These are phyloP conservation scores for Ascochyta koolunga DNA, from an alignment of 2,329 filamentous ascomycete genomes.

Conservation along the genomic window DNA sequence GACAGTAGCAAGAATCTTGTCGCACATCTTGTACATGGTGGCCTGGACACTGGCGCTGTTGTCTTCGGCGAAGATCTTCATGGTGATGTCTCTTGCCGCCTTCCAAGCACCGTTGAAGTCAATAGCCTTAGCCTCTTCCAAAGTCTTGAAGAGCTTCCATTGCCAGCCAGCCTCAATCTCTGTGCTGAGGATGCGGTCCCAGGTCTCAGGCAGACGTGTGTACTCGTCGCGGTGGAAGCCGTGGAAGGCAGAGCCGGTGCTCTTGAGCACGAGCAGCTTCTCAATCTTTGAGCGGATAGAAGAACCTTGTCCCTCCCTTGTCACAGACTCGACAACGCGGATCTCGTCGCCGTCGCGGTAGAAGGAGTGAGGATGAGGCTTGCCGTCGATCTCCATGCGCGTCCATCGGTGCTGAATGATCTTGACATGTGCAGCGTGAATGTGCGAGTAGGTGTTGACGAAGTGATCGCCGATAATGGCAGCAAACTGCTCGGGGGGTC, in stretches of 20 bases:
- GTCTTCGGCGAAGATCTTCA: slow-evolving; percentile 89
- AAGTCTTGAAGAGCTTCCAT: slow-evolving; percentile 73
- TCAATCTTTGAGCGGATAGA: slow-evolving; percentile 77
- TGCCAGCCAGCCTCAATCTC: slow-evolving; percentile 87
- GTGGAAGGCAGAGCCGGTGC: slow-evolving; percentile 94
- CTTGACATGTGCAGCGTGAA: slow-evolving; percentile 80
- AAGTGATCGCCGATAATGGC: slow-evolving; percentile 87
- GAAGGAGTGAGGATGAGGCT: slow-evolving; percentile 95
- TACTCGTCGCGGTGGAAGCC: slow-evolving; percentile 92
- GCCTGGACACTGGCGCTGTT: slow-evolving; percentile 91
- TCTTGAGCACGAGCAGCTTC: slow-evolving; percentile 89
- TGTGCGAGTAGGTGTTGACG: slow-evolving; percentile 84
- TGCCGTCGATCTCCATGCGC: slow-evolving; percentile 83
- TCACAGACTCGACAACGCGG: slow-evolving; percentile 78
- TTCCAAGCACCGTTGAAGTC: slow-evolving; percentile 82
- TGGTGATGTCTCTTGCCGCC: slow-evolving; percentile 80
- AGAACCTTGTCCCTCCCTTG: slow-evolving; percentile 70
- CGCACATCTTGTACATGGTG: slow-evolving; percentile 99
- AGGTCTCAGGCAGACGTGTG: slow-evolving; percentile 87
- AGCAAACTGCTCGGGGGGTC: slow-evolving; percentile 93
- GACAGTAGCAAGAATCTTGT: slow-evolving; percentile 78
- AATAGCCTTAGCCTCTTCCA: slow-evolving; percentile 70
- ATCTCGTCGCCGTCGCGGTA: slow-evolving; percentile 87
- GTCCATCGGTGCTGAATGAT: slow-evolving; percentile 90
- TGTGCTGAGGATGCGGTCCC: slow-evolving; percentile 94